phyloP scores from a whole-genome alignment of 2,329 filamentous ascomycete species.

The Colletotrichum tanaceti region DNA sequence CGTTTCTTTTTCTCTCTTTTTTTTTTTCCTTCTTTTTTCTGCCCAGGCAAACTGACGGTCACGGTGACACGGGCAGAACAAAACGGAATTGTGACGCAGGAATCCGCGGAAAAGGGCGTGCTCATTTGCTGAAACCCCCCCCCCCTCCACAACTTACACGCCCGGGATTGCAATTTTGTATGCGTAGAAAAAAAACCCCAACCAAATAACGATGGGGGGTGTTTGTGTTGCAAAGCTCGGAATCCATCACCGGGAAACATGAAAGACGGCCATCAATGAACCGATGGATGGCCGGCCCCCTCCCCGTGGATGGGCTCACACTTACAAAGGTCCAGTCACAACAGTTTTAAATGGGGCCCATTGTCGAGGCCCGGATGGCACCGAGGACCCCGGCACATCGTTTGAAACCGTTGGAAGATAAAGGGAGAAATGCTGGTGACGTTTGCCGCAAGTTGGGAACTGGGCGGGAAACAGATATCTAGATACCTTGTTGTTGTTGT shows the following conservation, averaged over 20 bases:
- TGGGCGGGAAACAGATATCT: neutral
- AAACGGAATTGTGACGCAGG: neutral
- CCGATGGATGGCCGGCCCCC: no score
- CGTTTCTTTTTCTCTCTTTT: no score
- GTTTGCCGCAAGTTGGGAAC: neutral
- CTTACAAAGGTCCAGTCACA: neutral
- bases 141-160: no score
- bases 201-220: no score
- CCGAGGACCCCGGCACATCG: neutral
- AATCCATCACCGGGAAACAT: neutral
- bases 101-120: neutral
- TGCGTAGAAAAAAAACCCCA: no score
- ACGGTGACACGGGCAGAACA: neutral
- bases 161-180: no score
- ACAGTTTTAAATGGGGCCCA: rapidly evolving
- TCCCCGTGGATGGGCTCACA: neutral
- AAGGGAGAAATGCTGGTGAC: neutral
- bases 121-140: neutral
- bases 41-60: neutral
- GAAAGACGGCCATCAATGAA: no score
- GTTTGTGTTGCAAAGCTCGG: no score
- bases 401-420: no score
- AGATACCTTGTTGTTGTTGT: no score
- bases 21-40: no score
- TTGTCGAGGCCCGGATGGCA: neutral